Conservation (phyloP, 345 rosid genomes). For the Eucalyptus pauciflora region DNA sequence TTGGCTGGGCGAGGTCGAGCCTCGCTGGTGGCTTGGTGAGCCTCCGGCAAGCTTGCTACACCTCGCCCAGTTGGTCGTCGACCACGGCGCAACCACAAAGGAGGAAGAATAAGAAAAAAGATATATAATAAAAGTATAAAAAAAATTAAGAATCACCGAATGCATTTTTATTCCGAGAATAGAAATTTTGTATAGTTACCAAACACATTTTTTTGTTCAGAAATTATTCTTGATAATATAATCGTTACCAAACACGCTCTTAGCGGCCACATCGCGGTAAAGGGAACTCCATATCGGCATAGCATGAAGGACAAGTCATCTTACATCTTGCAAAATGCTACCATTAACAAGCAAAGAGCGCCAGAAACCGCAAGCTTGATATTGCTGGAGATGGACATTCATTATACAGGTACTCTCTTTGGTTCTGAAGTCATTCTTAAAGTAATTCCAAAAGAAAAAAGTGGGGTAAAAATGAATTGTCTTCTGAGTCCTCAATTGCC, state of each 20-base stretch:
- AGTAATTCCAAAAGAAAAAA: not conserved
- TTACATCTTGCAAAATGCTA: not conserved
- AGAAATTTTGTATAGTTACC: accelerated
- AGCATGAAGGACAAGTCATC: not conserved
- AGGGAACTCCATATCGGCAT: not conserved
- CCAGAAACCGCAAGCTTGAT: not conserved
- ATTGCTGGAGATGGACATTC: not conserved
- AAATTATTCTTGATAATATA: no score
- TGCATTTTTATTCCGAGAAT: no score
- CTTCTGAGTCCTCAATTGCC: not conserved
- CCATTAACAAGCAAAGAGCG: not conserved
- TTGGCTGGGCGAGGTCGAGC: accelerated
- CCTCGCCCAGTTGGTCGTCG: accelerated
- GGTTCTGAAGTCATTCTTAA: not conserved
- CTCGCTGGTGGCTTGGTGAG: accelerated
- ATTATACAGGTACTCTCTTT: not conserved
- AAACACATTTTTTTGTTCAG: accelerated
- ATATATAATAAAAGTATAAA: no score
- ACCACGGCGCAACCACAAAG: accelerated
- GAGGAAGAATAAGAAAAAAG: no score
- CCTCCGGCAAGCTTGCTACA: accelerated
- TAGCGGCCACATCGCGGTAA: not conserved
- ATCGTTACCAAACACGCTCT: no score
- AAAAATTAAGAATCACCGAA: no score
- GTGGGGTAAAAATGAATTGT: not conserved